Evolutionary conservation across 2,329 filamentous ascomycete species (phyloP).

Genomic region (Aquanectria penicillioides): DNA sequence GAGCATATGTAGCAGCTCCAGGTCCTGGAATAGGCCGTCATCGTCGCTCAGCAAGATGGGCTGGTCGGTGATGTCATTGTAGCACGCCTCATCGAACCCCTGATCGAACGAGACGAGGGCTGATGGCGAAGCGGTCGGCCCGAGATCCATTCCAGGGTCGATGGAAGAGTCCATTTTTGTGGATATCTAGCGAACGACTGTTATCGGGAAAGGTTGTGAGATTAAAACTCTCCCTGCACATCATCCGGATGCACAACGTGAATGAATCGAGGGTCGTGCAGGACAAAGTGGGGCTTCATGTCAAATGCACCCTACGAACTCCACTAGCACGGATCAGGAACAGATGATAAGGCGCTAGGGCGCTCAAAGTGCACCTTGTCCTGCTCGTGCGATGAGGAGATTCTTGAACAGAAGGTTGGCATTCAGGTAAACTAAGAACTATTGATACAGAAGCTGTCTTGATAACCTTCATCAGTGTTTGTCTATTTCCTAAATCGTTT

Average conservation of each 20-base stretch:
- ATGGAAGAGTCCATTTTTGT: slow-evolving; percentile 1
- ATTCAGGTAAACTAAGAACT: too few species aligned
- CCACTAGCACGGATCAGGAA: slow-evolving; percentile 14
- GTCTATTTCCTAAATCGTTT: too few species aligned
- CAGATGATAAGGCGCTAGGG: background rate
- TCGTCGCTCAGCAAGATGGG: slow-evolving; percentile 11
- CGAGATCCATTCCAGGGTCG: background rate
- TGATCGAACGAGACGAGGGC: background rate
- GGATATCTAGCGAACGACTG: too few species aligned
- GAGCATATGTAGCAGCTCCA: slow-evolving; percentile 12
- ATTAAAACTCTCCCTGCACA: too few species aligned
- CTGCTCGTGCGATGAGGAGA: too few species aligned
- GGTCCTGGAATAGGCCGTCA: slow-evolving; percentile 16
- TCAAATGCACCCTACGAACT: slow-evolving; percentile 18
- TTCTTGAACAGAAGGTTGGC: too few species aligned
- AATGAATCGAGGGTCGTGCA: background rate
- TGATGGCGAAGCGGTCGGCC: background rate
- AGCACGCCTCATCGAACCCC: background rate
- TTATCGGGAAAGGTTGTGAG: background rate
- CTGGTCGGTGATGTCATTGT: slow-evolving; percentile 8
- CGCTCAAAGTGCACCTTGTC: background rate
- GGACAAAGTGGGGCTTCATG: slow-evolving; percentile 1
- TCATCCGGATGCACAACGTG: background rate
- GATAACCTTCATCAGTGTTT: too few species aligned
- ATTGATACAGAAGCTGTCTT: too few species aligned